Base-by-base conservation (phyloP, 768 basidiomycete species). In the Boletus barrowsii region DNA sequence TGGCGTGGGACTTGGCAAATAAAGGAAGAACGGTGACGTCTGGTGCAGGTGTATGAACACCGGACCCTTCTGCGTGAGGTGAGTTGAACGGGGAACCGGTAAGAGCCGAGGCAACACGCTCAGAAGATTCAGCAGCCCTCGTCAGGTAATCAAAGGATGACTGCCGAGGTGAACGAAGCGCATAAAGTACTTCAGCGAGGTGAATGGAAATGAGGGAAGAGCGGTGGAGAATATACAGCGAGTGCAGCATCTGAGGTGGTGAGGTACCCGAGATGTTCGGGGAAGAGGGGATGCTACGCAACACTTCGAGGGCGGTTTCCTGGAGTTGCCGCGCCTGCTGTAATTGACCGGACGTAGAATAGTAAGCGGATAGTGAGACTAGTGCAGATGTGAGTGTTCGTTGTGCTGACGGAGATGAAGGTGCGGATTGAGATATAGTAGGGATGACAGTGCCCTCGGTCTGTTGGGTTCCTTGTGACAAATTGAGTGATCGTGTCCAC, bases 151-250 rank as follows among this genome's bases (percentile, higher is more conserved):
- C 77, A 29, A 87, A 73, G 2, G 84, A 83, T 4, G 75, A 67
- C 9, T 70, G 60, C 4, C 72, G 63, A 24, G 80, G 73, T 15
- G 75, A 62, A 33, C 68, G 66, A 18, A 73, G 68, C 4, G 83
- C 83, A 62, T 84, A 77, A 10, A 82, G 70, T 11, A 91, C 87
- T 69, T 91, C 87, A 0, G 87, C 88, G 14, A 83, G 80, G 62
- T 91, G 89, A 13, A 86, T 75, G 14, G 84, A 84, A 44, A 91
- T 70, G 11, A 91, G 72, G n/a, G 89, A 82, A 15, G 86, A 82
- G 39, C 87, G 84, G 55, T 91, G 88, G 29, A 88, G 77, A 41
- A 90, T 71, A 59, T 80, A 88, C 7, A 88, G 68, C 1, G 75
- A 70, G 65, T 90, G 89, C 37, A 91, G 76, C 6, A 76, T 74